These are phyloP conservation scores for Ilyonectria mors-panacis DNA, from an alignment of 2,329 filamentous ascomycete species.

Conservation along the genomic window DNA sequence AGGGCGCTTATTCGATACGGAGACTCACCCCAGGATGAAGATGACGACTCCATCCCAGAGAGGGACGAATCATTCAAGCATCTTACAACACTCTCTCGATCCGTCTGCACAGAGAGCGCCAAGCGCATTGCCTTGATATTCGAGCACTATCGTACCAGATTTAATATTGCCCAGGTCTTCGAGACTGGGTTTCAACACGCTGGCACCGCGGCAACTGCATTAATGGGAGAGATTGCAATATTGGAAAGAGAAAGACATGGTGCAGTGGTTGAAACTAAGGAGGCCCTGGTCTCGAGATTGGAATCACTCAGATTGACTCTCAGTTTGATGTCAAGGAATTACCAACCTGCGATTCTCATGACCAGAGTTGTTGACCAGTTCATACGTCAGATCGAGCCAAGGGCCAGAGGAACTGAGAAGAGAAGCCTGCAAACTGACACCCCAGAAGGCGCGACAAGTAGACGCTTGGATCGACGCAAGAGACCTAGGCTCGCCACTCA, in stretches of 20 bases:
- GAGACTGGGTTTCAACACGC: constrained; percentile 1
- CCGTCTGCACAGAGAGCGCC: not conserved
- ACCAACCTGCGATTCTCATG: constrained; percentile 8
- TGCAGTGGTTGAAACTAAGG: not conserved
- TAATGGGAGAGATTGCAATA: not conserved
- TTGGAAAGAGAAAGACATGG: not conserved
- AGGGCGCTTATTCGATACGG: not conserved
- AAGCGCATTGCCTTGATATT: constrained; percentile 3
- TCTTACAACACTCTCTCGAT: not conserved
- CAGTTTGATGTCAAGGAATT: not conserved
- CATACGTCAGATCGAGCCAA: not conserved
- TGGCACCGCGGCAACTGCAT: not conserved
- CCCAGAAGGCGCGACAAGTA: not conserved
- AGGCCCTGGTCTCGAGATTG: not conserved
- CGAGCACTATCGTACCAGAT: not conserved
- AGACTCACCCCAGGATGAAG: not conserved
- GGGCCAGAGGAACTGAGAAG: not conserved
- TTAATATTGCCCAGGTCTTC: not conserved
- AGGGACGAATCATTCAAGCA: not conserved
- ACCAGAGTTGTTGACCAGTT: constrained; percentile 8
- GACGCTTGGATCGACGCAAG: not conserved
- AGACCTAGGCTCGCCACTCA: not conserved
- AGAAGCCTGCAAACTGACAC: not conserved
- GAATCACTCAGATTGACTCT: not conserved
- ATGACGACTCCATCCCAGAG: not conserved